Base-by-base conservation (phyloP, 2,329 filamentous ascomycete species). In the Penicillium sp. region DNA sequence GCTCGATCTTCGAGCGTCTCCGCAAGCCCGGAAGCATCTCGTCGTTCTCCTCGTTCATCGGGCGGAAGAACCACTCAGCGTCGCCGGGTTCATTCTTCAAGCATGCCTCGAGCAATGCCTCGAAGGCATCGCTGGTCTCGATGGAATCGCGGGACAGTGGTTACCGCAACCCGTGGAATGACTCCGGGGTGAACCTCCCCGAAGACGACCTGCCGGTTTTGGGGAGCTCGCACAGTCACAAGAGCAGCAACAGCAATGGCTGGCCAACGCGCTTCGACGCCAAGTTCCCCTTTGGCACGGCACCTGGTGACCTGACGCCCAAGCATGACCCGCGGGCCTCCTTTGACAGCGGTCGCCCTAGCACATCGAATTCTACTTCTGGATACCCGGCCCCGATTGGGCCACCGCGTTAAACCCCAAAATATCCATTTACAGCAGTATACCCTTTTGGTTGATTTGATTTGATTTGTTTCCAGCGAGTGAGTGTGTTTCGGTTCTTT, bases 131-230 rank as follows among this genome's bases (percentile, higher is more conserved):
- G 27, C 82, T 97, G 58, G 90, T 95, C 59, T 95, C 89, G 53
- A 90, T 96, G 69, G 91, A 97, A 72, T 96, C 90, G 40, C 89
- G 89, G 28, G 87, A 91, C 66, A 95, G 89, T 74, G 89, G 89
- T 58, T 94, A 95, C 69, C 87, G 90, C 70, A 95, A 96, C 72
- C 90, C 90, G 52, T 97, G 91, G 91, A 96, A 96, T 68, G 91
- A 97, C 69, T 95, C 89, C 64, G 91, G 90, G 61, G 89, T 96
- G 65, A 96, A 96, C 67, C 82, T 96, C 57, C 78, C 87, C 53
- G 91, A 96, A 62, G 89, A 95, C 55, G 89, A 96, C 59, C 62
- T 72, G 46, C 75, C 78, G 56, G 67, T 67, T 56, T 68, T 74
- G 48, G 73, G 72, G 47, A 75, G 71, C 62, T 73, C 66, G 56